Evolutionary conservation across 768 basidiomycete species (phyloP).

Genomic region (Obba rivulosa): DNA sequence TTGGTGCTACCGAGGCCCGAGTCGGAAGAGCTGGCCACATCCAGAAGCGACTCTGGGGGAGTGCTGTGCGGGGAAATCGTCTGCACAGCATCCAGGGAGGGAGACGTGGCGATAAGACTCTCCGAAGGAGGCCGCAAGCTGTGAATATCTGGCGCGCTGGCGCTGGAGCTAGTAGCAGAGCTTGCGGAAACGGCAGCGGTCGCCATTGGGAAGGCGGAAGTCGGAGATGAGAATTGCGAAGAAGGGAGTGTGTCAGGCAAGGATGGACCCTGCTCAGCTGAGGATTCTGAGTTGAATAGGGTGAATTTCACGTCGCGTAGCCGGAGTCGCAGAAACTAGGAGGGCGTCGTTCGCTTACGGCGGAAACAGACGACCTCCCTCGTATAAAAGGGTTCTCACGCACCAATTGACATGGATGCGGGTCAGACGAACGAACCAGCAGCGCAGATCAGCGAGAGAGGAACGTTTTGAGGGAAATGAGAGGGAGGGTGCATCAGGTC

Average conservation of each 20-base stretch:
- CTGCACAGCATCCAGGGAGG: constrained; percentile 13
- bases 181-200: constrained; percentile 14
- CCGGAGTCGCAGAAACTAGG: constrained; percentile 12
- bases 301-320: constrained; percentile 12
- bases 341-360: constrained; percentile 8
- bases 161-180: constrained; percentile 11
- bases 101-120: constrained; percentile 12
- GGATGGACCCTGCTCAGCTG: background rate
- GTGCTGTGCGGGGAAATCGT: constrained; percentile 5
- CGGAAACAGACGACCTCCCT: constrained; percentile 2
- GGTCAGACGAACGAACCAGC: constrained; percentile 6
- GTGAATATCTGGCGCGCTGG: constrained; percentile 15
- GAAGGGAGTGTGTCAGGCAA: background rate
- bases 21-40: constrained; percentile 8
- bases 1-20: constrained; percentile 7
- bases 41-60: constrained; percentile 5
- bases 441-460: constrained; percentile 3
- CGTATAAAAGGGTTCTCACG: constrained; percentile 5
- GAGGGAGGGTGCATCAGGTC: constrained; percentile 26
- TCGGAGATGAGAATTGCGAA: background rate
- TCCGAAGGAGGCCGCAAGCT: constrained; percentile 8
- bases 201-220: constrained; percentile 4
- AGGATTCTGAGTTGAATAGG: background rate
- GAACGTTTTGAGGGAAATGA: constrained; percentile 11
- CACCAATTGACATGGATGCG: constrained; percentile 19